Percentiles rank a stretch among this genome's conserved stretches.
Conservation (phyloP, 2,329 filamentous ascomycete species). For the Stagonosporopsis vannaccii region DNA sequence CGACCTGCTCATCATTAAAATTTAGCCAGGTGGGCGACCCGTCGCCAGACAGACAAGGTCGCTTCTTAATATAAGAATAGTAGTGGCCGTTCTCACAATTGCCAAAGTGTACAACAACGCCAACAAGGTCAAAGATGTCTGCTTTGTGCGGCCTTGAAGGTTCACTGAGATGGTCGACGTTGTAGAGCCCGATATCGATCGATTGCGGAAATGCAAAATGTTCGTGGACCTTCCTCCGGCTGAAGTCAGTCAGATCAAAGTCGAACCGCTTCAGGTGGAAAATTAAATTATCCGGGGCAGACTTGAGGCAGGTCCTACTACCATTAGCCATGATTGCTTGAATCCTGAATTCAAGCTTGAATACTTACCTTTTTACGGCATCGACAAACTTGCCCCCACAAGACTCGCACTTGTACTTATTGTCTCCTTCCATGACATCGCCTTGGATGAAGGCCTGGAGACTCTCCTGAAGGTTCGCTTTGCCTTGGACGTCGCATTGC, state of each 20-base stretch:
- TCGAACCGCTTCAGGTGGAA: constrained; percentile 93
- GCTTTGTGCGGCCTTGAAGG: constrained; percentile 62
- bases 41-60: constrained; percentile 62
- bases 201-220: constrained; percentile 84
- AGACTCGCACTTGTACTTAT: constrained; percentile 96
- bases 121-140: constrained; percentile 93
- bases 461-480: constrained; percentile 82
- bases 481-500: constrained; percentile 95
- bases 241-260: constrained; percentile 77
- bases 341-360: too few relatives aligned
- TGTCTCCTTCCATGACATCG: constrained; percentile 96
- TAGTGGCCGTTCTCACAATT: constrained; percentile 96
- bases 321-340: constrained; percentile 24
- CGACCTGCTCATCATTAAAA: constrained; percentile 91
- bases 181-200: constrained; percentile 90
- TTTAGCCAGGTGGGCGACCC: constrained; percentile 74
- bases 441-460: constrained; percentile 94
- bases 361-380: constrained; percentile 80
- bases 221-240: constrained; percentile 93
- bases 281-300: constrained; percentile 91
- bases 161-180: constrained; percentile 80
- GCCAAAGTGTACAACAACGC: constrained; percentile 90
- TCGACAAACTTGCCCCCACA: constrained; percentile 85
- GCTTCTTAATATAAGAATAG: constrained; percentile 91
- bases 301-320: constrained; percentile 81